Base-by-base conservation (phyloP, 352 stramenopile genomes). In the Thraustochytrium sp. region DNA sequence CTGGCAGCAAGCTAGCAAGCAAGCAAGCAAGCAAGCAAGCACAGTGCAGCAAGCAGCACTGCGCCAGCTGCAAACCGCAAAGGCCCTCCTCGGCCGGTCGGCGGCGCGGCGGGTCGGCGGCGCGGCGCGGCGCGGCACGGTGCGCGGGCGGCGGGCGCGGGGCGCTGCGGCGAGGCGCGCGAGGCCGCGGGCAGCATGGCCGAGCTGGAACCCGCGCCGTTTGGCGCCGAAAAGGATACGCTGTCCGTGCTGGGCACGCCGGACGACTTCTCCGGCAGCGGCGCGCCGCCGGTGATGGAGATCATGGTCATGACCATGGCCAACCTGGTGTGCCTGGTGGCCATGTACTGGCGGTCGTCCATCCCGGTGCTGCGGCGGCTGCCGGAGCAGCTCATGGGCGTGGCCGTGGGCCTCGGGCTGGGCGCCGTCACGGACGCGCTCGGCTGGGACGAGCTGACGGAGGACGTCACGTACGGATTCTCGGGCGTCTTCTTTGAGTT, bases 401-500 rank as follows among this genome's bases (percentile, higher is more conserved):
- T 80, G 8, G 23, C 34, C 31, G 46, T 80, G 0, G 68, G 68
- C 37, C 0, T 64, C 21, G n/a, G 9, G 36, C 68, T 80, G 8
- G 68, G 68, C 2, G 36, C n/a, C 31, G 53, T 80, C 5, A 51
- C 68, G 18, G 31, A 49, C 48, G 68, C 53, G 21, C 23, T 63
- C 5, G 16, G 38, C n/a, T 63, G 76, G 26, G 68, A 80, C 26
- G 51, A 80, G 18, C 68, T 80, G 16, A 48, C 44, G 0, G 68
- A 80, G 34, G 40, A 46, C 23, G 40, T 80, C 16, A 46, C 40
- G 46, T 51, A 31, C 31, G 46, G 65, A 37, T 63, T 80, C 8
- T 80, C 68, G 11, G 40, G 68, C 49, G 48, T 80, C 31, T 80
- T 80, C 38, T 80, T 80, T 3, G 68, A 80, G 18, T 80, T 80